Evolutionary conservation across 2,329 filamentous ascomycete genomes (phyloP).

Genomic region (Zasmidium cellare): DNA sequence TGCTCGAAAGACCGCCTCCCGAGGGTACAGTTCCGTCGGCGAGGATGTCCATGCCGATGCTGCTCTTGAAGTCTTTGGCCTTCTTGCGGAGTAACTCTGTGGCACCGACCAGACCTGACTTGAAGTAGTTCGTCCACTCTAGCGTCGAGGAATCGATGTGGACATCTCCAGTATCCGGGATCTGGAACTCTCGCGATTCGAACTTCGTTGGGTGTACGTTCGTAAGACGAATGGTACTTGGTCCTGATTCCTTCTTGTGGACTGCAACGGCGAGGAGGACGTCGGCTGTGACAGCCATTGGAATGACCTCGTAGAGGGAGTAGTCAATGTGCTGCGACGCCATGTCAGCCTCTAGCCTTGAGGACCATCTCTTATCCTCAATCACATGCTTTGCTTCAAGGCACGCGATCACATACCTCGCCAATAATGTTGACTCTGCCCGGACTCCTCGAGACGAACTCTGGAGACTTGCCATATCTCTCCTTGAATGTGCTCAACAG

Average conservation of each 20-base stretch:
- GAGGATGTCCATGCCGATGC: constrained; percentile 80
- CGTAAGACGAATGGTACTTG: constrained; percentile 70
- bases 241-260: constrained; percentile 53
- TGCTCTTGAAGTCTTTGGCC: constrained; percentile 59
- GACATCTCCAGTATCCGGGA: constrained; percentile 59
- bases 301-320: constrained; percentile 91
- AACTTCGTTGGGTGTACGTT: constrained; percentile 80
- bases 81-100: constrained; percentile 73
- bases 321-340: constrained; percentile 81
- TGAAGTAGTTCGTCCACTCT: constrained; percentile 99
- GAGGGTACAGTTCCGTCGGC: constrained; percentile 91
- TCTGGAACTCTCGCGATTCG: constrained; percentile 69
- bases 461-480: constrained; percentile 67
- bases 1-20: constrained; percentile 89
- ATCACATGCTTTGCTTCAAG: neutral
- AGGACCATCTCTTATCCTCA: neutral
- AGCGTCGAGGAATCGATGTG: constrained; percentile 78
- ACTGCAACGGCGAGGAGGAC: constrained; percentile 77
- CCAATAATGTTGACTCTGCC: constrained; percentile 98
- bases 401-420: constrained; percentile 53
- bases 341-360: constrained; percentile 7
- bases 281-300: constrained; percentile 92
- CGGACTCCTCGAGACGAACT: constrained; percentile 86
- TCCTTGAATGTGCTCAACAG: constrained; percentile 71
- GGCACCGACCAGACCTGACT: constrained; percentile 81